These are phyloP conservation scores for Raddia distichophylla DNA, from an alignment of 176 grass and related monocot species.

Conservation along the genomic window DNA sequence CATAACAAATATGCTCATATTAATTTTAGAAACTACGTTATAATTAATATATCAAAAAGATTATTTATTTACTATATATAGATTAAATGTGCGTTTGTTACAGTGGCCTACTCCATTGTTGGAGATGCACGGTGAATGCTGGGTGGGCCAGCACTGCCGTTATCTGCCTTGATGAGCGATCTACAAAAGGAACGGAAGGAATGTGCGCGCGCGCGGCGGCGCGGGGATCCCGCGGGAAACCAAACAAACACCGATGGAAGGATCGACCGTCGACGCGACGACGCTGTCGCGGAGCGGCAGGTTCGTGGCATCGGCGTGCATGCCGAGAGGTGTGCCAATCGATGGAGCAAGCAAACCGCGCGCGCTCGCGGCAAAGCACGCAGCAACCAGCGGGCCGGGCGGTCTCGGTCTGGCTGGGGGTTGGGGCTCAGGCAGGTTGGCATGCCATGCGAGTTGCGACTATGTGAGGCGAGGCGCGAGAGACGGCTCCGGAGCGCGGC, in stretches of 20 bases:
- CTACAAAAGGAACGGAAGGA: neutral
- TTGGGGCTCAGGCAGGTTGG: neutral
- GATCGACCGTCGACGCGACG: neutral
- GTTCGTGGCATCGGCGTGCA: neutral
- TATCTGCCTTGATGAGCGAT: neutral
- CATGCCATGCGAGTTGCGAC: neutral
- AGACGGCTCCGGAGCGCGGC: neutral
- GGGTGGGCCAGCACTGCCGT: conserved; percentile 25
- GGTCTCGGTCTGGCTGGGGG: too few relatives aligned
- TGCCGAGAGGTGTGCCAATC: conserved; percentile 9
- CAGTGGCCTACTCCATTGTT: too few relatives aligned
- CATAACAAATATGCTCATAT: too few relatives aligned
- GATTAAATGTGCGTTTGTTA: too few relatives aligned
- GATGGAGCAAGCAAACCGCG: neutral
- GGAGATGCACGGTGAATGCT: too few relatives aligned
- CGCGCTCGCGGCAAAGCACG: too few relatives aligned
- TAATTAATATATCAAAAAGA: too few relatives aligned
- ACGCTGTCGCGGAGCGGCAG: conserved; percentile 4
- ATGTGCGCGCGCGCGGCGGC: neutral
- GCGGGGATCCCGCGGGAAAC: neutral
- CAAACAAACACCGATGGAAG: neutral
- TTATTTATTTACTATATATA: too few relatives aligned
- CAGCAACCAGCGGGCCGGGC: neutral
- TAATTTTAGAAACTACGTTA: too few relatives aligned
- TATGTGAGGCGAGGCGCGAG: neutral